These are phyloP conservation scores for Globisporangium apiculatum DNA, from an alignment of 352 stramenopile species.

Conservation along the genomic window DNA sequence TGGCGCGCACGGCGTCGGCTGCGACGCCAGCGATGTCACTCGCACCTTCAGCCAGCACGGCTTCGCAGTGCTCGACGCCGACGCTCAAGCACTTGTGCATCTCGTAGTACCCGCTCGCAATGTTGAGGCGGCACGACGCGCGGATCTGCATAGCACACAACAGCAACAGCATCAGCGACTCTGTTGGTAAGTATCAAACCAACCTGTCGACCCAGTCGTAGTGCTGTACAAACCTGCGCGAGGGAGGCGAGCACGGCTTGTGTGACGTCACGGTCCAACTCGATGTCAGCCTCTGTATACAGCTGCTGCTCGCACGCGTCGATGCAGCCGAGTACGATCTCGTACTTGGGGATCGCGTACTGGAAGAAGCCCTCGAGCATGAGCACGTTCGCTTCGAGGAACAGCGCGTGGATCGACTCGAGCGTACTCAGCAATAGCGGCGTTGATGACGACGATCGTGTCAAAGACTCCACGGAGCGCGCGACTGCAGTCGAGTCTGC, in stretches of 20 bases:
- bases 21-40: constrained; percentile 11
- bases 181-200: no score
- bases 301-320: constrained; percentile 2
- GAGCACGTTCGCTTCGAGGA: constrained; percentile 51
- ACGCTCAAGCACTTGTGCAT: constrained; percentile 46
- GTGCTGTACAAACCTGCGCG: no score
- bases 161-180: neutral
- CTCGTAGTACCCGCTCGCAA: constrained; percentile 47
- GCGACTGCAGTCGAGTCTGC: constrained; percentile 1
- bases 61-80: constrained; percentile 33
- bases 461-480: neutral
- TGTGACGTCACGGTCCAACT: no score
- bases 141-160: constrained; percentile 24
- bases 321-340: constrained; percentile 29
- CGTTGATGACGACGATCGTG: constrained; percentile 6
- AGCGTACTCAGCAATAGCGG: constrained; percentile 13
- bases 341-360: constrained; percentile 55
- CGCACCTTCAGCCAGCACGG: constrained; percentile 27
- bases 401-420: constrained; percentile 22
- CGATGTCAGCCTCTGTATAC: no score
- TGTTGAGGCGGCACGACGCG: constrained; percentile 51
- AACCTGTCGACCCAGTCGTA: no score
- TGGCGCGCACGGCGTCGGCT: constrained; percentile 5
- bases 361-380: constrained; percentile 58
- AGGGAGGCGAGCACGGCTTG: no score